Evolutionary conservation across 257 asterid genomes (phyloP), one percentile per base, ranked within the genome.

Genomic region (Solanum boliviense): DNA sequence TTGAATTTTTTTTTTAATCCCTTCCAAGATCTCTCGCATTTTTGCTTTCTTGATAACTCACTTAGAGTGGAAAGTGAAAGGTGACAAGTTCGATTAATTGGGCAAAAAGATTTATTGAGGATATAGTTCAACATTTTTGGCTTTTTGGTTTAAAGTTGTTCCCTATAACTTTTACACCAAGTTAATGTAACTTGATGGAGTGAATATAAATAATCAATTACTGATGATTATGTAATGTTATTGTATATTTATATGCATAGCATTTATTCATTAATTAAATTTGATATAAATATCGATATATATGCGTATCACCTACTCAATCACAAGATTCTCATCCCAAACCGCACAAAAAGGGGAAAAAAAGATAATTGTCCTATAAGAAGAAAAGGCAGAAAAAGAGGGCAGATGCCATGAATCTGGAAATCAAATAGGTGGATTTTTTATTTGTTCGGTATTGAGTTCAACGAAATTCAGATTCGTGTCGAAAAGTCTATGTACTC

Each of bases 401-500:
- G 65, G n/a, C 4, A 56, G 25, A 56, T 56, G 65, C 4, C 65
- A 56, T 20, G 65, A 56, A 56, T 56, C 6, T 56, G 65, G 25
- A 20, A 20, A 56, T 56, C 25, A 3, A 56, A 56, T 13, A 15
- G 65, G 9, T 41, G 56, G 13, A 25, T 7, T 41, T 79, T 39
- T 38, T 52, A 2, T 48, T 15, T 15, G 60, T 0, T 15, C 8
- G 1, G 0, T 16, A 16, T 48, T 48, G 9, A 15, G 60, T 15
- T 16, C 3, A 16, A 5, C 0, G 3, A 48, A 48, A 48, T 48
- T 48, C 0, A 48, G 0, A 48, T 16, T 48, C 3, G 3, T 16
- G 0, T 0, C 4, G 0, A 52, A 52, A 52, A 52, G 0, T 16
- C 0, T 15, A 48, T 48, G 7, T 52, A 2, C 0, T 52, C 4